phyloP scores from a whole-genome alignment of 371 early-diverging fungal species.

The Apophysomyces variabilis region DNA sequence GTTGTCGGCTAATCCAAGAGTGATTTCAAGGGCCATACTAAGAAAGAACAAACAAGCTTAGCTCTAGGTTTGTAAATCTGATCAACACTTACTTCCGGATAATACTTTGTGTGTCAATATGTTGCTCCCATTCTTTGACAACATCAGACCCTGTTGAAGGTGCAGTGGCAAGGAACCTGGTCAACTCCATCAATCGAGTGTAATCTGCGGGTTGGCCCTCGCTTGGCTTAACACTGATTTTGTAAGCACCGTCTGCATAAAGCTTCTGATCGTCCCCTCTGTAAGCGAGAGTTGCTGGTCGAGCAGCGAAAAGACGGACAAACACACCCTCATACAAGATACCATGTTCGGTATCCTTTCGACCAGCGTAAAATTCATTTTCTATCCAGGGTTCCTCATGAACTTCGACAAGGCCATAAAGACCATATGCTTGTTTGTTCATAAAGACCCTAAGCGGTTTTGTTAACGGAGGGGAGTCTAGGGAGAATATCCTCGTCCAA shows the following conservation, averaged over 20 bases:
- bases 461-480: not conserved
- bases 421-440: conserved; percentile 38
- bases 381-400: conserved; percentile 42
- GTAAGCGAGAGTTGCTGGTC: conserved; percentile 28
- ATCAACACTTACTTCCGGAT: conserved; percentile 32
- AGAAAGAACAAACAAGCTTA: not conserved
- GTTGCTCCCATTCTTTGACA: conserved; percentile 32
- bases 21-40: conserved; percentile 42
- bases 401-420: conserved; percentile 42
- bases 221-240: conserved; percentile 29
- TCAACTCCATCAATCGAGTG: conserved; percentile 32
- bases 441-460: conserved; percentile 28
- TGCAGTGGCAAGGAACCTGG: conserved; percentile 34
- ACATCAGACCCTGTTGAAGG: conserved; percentile 20
- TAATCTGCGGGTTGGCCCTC: conserved; percentile 16
- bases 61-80: conserved; percentile 8
- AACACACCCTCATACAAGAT: conserved; percentile 36
- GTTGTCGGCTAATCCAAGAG: conserved; percentile 42
- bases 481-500: not conserved
- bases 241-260: conserved; percentile 33
- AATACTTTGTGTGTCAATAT: conserved; percentile 37
- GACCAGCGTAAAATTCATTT: conserved; percentile 39
- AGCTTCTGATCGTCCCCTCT: conserved; percentile 22
- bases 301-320: conserved; percentile 5
- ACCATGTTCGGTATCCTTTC: conserved; percentile 33